Conservation (phyloP, 352 stramenopile genomes). For the Globisporangium uncinulatum region DNA sequence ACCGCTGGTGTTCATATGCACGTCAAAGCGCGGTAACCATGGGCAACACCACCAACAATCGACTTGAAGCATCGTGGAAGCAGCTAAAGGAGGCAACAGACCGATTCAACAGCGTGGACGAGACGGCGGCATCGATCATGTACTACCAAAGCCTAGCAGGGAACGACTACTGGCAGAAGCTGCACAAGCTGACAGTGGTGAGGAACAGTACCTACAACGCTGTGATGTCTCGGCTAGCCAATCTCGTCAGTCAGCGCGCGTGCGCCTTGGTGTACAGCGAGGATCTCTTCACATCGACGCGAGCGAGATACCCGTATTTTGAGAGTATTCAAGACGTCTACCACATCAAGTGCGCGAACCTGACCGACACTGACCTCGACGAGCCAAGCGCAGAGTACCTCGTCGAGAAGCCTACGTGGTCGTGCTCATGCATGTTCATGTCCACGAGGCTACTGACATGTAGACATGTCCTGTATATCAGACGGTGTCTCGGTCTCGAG, state of each 20-base stretch:
- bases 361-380: conserved; percentile 6
- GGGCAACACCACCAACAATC: conserved; percentile 26
- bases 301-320: conserved; percentile 13
- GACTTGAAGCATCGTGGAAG: conserved; percentile 22
- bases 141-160: conserved; percentile 15
- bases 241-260: conserved; percentile 19
- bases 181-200: conserved; percentile 11
- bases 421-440: conserved; percentile 20
- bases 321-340: conserved; percentile 5
- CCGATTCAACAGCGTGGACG: conserved; percentile 15
- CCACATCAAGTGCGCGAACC: conserved; percentile 1
- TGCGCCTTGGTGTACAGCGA: conserved; percentile 15
- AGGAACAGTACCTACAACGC: conserved; percentile 10
- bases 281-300: conserved; percentile 8
- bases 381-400: conserved; percentile 13
- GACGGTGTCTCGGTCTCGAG: conserved; percentile 5
- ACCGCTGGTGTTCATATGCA: conserved; percentile 6
- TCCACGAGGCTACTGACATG: conserved; percentile 12
- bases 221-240: conserved; percentile 12
- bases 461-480: conserved; percentile 14
- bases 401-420: conserved; percentile 11
- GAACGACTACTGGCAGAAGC: conserved; percentile 7
- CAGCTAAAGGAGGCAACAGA: conserved; percentile 17
- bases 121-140: conserved; percentile 16
- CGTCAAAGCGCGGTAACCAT: conserved; percentile 12